Evolutionary conservation across 2,329 filamentous ascomycete genomes (phyloP), one percentile per base, ranked within the genome.

Genomic region (Trichoderma asperellum): DNA sequence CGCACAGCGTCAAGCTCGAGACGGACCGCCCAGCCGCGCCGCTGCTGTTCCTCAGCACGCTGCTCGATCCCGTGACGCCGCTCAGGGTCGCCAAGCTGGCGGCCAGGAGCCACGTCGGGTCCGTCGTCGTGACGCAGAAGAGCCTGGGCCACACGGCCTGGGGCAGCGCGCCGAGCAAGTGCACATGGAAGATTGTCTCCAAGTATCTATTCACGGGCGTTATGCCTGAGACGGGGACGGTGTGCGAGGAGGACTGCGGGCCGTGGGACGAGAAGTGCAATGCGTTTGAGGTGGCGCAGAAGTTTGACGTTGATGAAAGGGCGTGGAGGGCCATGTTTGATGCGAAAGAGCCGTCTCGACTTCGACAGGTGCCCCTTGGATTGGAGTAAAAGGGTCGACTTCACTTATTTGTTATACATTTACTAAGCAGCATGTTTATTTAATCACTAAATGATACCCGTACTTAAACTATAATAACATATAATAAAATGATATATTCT

Each of bases 41-140:
- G 6, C 70, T 85, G 24, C 72, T 85, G 37, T 83, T 83, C 73
- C 69, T 84, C 10, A 77, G 78, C n/a, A 81, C 79, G 65, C 72
- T 75, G 7, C 75, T 79, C 11, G 83, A 84, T 62, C 83, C 83
- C 8, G 79, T 84, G 16, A 84, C 83, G 34, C 83, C 83, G 7
- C 72, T 81, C 27, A 4, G 27, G 4, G 21, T 21, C n/a, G 72
- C 72, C 10, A 53, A 69, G 4, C 18, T 32, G 43, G 73, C 73
- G 72, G 64, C 73, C 16, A 59, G 12, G 40, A 18, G 24, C 1
- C 73, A 76, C 49, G 72, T 73, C 1, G 74, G 74, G 8, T 72
- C 75, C 0, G 68, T 68, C 10, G 66, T 77, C 5, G 67, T 76
- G 4, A 62, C 75, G 0, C 73, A 73, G 37, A 69, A 75, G 18